These are phyloP conservation scores for Syncephalastrum monosporum DNA, from an alignment of 371 early-diverging fungal species.

Conservation along the genomic window DNA sequence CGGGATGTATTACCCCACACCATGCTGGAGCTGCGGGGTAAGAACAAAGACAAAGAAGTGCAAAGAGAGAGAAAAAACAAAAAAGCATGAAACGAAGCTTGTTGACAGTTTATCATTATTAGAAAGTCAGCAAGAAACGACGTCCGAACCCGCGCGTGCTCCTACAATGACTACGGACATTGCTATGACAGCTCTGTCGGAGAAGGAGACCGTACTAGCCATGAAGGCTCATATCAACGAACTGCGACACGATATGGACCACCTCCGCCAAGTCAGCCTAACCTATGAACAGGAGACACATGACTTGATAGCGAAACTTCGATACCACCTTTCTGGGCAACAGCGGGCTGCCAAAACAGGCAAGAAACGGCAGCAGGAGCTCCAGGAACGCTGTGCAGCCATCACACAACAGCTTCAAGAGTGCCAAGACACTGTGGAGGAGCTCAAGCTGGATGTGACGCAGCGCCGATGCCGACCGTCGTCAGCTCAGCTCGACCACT, in stretches of 20 bases:
- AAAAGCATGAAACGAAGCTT: too few relatives aligned
- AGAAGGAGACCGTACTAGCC: background rate
- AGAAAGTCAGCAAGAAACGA: too few relatives aligned
- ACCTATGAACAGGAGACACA: too few relatives aligned
- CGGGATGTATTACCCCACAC: constrained; percentile 42
- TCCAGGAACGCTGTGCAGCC: constrained; percentile 58
- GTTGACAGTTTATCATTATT: too few relatives aligned
- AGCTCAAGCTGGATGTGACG: constrained; percentile 75
- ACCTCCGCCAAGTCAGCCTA: constrained; percentile 43
- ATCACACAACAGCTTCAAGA: constrained; percentile 64
- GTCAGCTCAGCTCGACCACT: constrained; percentile 47
- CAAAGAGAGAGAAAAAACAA: background rate
- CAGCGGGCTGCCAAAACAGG: constrained; percentile 9
- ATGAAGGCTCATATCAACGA: constrained; percentile 35
- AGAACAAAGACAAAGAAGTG: background rate
- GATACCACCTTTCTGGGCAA: constrained; percentile 9
- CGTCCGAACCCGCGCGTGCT: too few relatives aligned
- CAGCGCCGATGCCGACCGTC: constrained; percentile 70
- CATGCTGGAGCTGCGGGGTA: constrained; percentile 3
- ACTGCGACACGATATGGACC: constrained; percentile 48
- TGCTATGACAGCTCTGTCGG: background rate
- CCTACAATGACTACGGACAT: too few relatives aligned
- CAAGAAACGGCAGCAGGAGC: constrained; percentile 37
- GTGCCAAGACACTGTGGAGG: constrained; percentile 70
- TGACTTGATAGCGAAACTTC: too few relatives aligned